Evolutionary conservation across 2,329 filamentous ascomycete species (phyloP).

Genomic region (Keithomyces neogunnii): DNA sequence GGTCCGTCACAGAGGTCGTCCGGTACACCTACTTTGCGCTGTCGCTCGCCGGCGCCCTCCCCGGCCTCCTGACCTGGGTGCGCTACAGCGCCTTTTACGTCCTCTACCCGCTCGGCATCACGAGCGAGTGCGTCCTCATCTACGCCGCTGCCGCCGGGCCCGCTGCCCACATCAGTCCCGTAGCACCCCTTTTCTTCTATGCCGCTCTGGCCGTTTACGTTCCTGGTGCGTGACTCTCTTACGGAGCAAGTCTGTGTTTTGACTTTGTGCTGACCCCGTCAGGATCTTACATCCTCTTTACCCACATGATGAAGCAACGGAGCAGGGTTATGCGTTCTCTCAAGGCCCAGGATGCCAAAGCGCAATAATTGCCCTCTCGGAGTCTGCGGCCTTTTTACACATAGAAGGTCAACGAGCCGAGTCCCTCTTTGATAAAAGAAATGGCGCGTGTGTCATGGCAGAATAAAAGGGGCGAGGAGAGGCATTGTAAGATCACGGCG

Average conservation of each 20-base stretch:
- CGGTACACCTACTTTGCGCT: conserved; percentile 88
- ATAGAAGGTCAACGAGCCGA: too few species aligned
- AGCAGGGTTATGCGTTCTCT: conserved; percentile 65
- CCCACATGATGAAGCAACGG: conserved; percentile 90
- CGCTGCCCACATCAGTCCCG: conserved; percentile 33
- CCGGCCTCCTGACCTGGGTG: conserved; percentile 65
- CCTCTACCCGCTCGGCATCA: conserved; percentile 86
- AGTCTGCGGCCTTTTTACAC: too few species aligned
- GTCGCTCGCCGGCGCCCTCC: conserved; percentile 55
- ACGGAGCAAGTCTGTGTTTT: neutral
- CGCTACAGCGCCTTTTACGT: conserved; percentile 90
- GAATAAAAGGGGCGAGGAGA: too few species aligned
- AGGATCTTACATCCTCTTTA: conserved; percentile 77
- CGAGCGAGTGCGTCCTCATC: conserved; percentile 77
- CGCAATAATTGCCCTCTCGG: conserved; percentile 20
- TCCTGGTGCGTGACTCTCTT: conserved; percentile 51
- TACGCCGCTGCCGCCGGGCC: conserved; percentile 55
- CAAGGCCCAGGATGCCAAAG: conserved; percentile 37
- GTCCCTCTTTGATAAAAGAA: too few species aligned
- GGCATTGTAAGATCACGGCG: too few species aligned
- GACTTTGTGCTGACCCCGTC: neutral
- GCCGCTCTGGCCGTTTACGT: conserved; percentile 67
- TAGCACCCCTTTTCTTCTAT: conserved; percentile 52
- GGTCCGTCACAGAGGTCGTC: conserved; percentile 86
- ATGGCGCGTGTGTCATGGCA: too few species aligned